Evolutionary conservation across 2,329 filamentous ascomycete species (phyloP).

Genomic region (Didymella glomerata): DNA sequence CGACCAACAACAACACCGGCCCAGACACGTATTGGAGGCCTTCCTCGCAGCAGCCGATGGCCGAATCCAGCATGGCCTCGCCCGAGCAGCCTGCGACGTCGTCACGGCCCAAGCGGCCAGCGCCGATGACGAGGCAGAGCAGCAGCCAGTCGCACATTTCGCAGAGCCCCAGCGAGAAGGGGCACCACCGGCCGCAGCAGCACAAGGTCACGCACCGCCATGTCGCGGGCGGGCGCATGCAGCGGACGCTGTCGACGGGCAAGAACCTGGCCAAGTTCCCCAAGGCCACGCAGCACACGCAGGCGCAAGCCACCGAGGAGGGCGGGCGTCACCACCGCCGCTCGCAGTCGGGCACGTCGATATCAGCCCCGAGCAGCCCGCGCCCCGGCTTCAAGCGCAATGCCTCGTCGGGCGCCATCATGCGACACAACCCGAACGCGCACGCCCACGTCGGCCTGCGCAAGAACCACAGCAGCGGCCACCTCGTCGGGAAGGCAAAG

Average conservation of each 20-base stretch:
- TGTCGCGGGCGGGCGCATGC: constrained; percentile 53
- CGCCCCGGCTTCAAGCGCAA: constrained; percentile 55
- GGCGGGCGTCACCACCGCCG: constrained; percentile 49
- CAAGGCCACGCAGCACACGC: constrained; percentile 41
- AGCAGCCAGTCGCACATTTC: constrained; percentile 50
- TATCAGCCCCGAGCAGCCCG: constrained; percentile 49
- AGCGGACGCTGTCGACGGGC: constrained; percentile 51
- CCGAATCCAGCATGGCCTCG: constrained; percentile 46
- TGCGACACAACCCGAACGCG: constrained; percentile 44
- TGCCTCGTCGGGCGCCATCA: constrained; percentile 51
- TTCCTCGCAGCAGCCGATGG: constrained; percentile 12
- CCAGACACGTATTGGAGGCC: neutral
- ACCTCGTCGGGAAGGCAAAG: constrained; percentile 54
- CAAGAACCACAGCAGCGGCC: constrained; percentile 57
- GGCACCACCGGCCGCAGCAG: constrained; percentile 34
- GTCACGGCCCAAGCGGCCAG: constrained; percentile 49
- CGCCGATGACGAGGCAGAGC: constrained; percentile 48
- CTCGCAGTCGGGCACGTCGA: constrained; percentile 49
- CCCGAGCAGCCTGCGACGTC: constrained; percentile 42
- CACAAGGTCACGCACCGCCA: constrained; percentile 51
- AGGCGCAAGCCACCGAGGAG: constrained; percentile 34
- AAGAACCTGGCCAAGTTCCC: constrained; percentile 55
- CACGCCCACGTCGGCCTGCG: constrained; percentile 48
- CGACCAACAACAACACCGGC: constrained; percentile 5
- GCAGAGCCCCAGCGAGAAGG: constrained; percentile 49